phyloP scores from a whole-genome alignment of 306 rosid genomes.

The Cicer judaicum region DNA sequence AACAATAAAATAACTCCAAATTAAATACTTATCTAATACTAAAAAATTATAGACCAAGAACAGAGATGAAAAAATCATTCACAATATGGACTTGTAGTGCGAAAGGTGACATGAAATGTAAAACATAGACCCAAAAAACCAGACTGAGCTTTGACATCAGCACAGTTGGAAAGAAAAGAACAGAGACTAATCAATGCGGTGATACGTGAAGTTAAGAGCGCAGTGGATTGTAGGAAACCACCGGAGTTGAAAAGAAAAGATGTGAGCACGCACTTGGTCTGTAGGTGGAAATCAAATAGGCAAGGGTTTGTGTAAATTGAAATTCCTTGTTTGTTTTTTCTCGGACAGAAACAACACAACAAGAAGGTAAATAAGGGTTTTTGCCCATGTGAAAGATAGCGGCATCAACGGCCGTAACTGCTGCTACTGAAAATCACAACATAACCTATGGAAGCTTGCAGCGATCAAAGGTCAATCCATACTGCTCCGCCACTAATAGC shows the following conservation, averaged over 20 bases:
- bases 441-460: not conserved
- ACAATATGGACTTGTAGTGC: not conserved
- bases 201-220: slow-evolving; percentile 4
- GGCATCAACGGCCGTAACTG: not conserved
- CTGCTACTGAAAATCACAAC: not conserved
- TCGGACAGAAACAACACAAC: slow-evolving; percentile 11
- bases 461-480: slow-evolving; percentile 5
- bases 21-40: not conserved
- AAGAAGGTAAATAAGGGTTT: not conserved
- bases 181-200: slow-evolving; percentile 2
- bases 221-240: not conserved
- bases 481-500: not conserved
- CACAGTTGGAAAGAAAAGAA: not conserved
- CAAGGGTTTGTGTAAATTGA: not conserved
- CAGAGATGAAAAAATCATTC: not conserved
- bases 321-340: not conserved
- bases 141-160: not conserved
- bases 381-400: slow-evolving; percentile 12
- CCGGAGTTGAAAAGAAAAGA: slow-evolving; percentile 13
- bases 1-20: not conserved
- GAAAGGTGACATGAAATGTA: not conserved
- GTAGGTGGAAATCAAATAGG: not conserved
- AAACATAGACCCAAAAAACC: not conserved
- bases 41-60: not conserved
- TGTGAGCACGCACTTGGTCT: not conserved